Conservation (phyloP, 2,329 filamentous ascomycete genomes). For the Fusarium virguliforme region DNA sequence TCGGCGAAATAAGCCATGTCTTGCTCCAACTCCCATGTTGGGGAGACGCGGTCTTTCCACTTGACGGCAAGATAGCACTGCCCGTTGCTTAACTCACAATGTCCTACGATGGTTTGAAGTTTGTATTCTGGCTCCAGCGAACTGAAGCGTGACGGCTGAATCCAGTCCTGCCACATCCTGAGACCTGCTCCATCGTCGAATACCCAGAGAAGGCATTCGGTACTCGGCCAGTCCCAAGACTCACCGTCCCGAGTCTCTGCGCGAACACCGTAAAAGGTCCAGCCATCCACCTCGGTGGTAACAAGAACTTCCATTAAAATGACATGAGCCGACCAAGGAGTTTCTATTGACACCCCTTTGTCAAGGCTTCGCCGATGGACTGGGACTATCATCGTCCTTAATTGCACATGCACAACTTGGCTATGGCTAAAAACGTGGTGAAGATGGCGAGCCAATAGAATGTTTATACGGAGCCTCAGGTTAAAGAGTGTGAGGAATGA, state of each 20-base stretch:
- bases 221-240: not conserved
- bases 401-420: too few relatives aligned
- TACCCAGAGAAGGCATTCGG: not conserved
- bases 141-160: not conserved
- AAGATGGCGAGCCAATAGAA: too few relatives aligned
- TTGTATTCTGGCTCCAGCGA: not conserved
- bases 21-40: not conserved
- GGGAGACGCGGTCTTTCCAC: not conserved
- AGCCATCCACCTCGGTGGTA: not conserved
- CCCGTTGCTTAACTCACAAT: not conserved
- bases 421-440: too few relatives aligned
- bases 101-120: not conserved
- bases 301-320: not conserved
- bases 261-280: not conserved
- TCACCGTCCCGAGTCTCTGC: not conserved
- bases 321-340: not conserved
- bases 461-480: too few relatives aligned
- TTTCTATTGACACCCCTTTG: not conserved
- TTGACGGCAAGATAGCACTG: not conserved
- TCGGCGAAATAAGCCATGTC: not conserved
- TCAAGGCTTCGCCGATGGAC: not conserved
- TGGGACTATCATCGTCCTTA: not conserved
- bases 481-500: too few relatives aligned
- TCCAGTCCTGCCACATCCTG: not conserved
- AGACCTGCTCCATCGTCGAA: not conserved